Conservation (phyloP, 305 asterid genomes). For the Fraxinus dipetala region DNA sequence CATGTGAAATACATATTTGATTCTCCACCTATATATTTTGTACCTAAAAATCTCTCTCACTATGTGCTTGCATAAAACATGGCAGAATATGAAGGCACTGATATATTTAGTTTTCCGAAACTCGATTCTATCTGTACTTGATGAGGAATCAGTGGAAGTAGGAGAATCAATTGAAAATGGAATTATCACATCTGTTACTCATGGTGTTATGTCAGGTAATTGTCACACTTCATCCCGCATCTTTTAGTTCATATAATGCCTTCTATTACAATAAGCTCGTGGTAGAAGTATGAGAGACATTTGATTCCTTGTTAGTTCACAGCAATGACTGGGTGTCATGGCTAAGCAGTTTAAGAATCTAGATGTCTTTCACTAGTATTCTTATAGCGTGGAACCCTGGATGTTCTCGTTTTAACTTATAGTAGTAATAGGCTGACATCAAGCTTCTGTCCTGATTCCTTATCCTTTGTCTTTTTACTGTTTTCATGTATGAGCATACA, state of each 20-base stretch:
- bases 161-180: conserved; percentile 49
- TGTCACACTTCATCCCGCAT: background rate
- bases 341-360: background rate
- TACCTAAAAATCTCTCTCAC: conserved; percentile 1
- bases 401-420: background rate
- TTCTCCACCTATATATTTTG: background rate
- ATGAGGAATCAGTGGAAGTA: conserved; percentile 43
- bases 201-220: conserved; percentile 74
- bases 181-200: conserved; percentile 71
- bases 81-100: conserved; percentile 75
- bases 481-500: background rate
- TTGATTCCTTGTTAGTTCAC: background rate
- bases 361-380: background rate
- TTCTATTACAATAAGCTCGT: background rate
- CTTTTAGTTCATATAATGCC: background rate
- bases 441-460: background rate
- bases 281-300: background rate
- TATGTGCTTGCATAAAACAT: conserved; percentile 15
- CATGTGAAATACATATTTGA: background rate
- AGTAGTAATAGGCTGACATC: background rate
- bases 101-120: conserved; percentile 72
- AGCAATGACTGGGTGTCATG: background rate
- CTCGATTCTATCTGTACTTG: conserved; percentile 55
- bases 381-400: background rate
- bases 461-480: background rate